phyloP scores from a whole-genome alignment of 2,329 filamentous ascomycete species.

The Penicillium sp. region DNA sequence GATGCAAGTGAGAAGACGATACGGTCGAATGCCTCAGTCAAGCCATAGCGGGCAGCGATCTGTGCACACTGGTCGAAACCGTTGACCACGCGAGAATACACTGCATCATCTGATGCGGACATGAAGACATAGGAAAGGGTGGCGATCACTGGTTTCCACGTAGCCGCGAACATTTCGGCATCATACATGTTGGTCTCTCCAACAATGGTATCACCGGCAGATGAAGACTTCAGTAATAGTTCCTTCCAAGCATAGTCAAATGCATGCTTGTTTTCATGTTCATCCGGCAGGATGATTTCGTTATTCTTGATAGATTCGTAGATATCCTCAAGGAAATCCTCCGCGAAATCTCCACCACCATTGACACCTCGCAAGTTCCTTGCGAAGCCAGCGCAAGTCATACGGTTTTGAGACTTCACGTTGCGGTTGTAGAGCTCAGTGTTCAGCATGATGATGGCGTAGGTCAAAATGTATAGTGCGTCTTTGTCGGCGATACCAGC shows the following conservation, averaged over 20 bases:
- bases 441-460: slow-evolving; percentile 95
- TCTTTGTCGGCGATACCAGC: slow-evolving; percentile 76
- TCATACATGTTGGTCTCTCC: slow-evolving; percentile 93
- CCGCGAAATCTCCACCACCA: slow-evolving; percentile 69
- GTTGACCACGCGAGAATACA: slow-evolving; percentile 84
- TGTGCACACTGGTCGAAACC: slow-evolving; percentile 94
- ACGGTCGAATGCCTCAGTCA: slow-evolving; percentile 81
- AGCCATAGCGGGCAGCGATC: slow-evolving; percentile 74
- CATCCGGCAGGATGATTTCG: slow-evolving; percentile 93
- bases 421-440: slow-evolving; percentile 96
- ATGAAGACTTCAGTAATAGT: slow-evolving; percentile 72
- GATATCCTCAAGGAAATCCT: slow-evolving; percentile 74
- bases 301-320: slow-evolving; percentile 84
- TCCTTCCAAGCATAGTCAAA: slow-evolving; percentile 99
- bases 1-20: slow-evolving; percentile 83
- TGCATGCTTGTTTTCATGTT: slow-evolving; percentile 91
- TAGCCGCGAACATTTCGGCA: slow-evolving; percentile 92
- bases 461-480: slow-evolving; percentile 79
- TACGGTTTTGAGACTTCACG: slow-evolving; percentile 63
- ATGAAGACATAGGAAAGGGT: slow-evolving; percentile 97
- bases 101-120: slow-evolving; percentile 92
- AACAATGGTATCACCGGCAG: slow-evolving; percentile 62
- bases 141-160: slow-evolving; percentile 89
- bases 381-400: slow-evolving; percentile 74
- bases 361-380: slow-evolving; percentile 89